phyloP scores from a whole-genome alignment of 208 protist genomes.

The Wallacemonas collosoma region DNA sequence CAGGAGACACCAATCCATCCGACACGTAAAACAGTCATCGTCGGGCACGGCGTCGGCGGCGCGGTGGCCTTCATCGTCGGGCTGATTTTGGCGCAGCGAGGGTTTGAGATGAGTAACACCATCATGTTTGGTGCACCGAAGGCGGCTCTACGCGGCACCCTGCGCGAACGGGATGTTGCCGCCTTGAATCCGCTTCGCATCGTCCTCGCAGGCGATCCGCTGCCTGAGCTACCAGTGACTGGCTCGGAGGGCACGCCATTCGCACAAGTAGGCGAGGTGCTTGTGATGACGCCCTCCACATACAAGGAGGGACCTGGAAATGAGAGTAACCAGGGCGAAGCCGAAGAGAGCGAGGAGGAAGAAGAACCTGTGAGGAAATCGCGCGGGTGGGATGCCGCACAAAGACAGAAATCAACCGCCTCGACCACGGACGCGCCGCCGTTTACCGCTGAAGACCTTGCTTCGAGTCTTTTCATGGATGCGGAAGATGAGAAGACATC shows the following conservation, averaged over 20 bases:
- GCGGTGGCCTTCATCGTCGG: constrained; percentile 58
- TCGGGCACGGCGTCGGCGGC: constrained; percentile 80
- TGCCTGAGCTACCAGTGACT: constrained; percentile 81
- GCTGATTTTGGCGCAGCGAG: constrained; percentile 57
- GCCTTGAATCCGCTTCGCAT: constrained; percentile 77
- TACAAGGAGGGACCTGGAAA: background rate
- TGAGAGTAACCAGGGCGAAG: too few species aligned
- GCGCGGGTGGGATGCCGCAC: background rate
- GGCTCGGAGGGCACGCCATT: constrained; percentile 73
- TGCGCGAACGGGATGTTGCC: constrained; percentile 55
- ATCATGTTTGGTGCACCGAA: constrained; percentile 81
- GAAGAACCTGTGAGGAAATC: too few species aligned
- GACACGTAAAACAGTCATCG: constrained; percentile 72
- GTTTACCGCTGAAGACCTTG: constrained; percentile 8
- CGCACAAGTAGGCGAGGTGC: constrained; percentile 81
- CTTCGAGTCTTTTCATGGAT: constrained; percentile 6
- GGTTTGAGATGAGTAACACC: constrained; percentile 73
- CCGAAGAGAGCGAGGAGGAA: too few species aligned
- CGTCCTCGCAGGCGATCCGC: constrained; percentile 77
- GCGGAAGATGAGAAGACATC: constrained; percentile 15
- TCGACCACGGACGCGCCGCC: background rate
- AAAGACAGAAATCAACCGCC: constrained; percentile 2
- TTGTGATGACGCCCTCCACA: constrained; percentile 43
- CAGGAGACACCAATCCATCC: constrained; percentile 74
- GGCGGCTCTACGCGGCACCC: constrained; percentile 47